These are phyloP conservation scores for Papiliotrema nemorosa DNA, from an alignment of 1,284 basidiomycete species.

Conservation along the genomic window DNA sequence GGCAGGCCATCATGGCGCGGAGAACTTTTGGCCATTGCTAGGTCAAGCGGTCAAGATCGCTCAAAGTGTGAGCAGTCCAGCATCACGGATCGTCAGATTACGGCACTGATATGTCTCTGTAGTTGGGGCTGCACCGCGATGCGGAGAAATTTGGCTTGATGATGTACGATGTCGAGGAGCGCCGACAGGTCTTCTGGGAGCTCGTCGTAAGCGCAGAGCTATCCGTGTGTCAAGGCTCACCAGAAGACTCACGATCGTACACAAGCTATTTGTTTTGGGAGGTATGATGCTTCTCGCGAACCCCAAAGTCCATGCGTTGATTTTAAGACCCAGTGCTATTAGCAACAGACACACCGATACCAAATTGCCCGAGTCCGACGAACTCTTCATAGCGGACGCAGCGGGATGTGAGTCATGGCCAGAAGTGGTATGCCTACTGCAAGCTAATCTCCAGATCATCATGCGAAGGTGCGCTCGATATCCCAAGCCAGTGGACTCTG, in stretches of 20 bases:
- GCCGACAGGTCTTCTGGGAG: slow-evolving; percentile 48
- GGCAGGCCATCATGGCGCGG: slow-evolving; percentile 16
- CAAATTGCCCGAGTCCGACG: slow-evolving; percentile 29
- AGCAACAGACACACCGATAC: slow-evolving; percentile 41
- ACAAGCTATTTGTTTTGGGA: slow-evolving; percentile 45
- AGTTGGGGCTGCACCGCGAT: slow-evolving; percentile 48
- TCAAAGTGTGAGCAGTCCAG: slow-evolving; percentile 30
- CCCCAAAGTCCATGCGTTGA: not conserved
- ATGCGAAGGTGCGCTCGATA: slow-evolving; percentile 1
- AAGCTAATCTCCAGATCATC: not conserved
- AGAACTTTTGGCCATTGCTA: slow-evolving; percentile 48
- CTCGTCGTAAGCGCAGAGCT: slow-evolving; percentile 24
- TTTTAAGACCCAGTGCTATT: slow-evolving; percentile 33
- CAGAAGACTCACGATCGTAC: slow-evolving; percentile 36
- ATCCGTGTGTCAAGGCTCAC: not conserved
- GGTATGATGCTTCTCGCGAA: too few relatives aligned
- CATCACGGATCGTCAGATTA: slow-evolving; percentile 4
- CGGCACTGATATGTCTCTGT: not conserved
- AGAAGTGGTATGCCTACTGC: not conserved
- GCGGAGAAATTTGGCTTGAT: slow-evolving; percentile 44
- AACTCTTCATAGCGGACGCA: slow-evolving; percentile 25
- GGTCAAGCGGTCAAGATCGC: slow-evolving; percentile 42
- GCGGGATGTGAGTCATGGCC: slow-evolving; percentile 33
- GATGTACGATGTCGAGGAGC: slow-evolving; percentile 39
- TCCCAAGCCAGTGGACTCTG: slow-evolving; percentile 27